Evolutionary conservation across 139 green algal species (phyloP), one percentile per base, ranked within the genome.

Genomic region (Gonium pectorale): DNA sequence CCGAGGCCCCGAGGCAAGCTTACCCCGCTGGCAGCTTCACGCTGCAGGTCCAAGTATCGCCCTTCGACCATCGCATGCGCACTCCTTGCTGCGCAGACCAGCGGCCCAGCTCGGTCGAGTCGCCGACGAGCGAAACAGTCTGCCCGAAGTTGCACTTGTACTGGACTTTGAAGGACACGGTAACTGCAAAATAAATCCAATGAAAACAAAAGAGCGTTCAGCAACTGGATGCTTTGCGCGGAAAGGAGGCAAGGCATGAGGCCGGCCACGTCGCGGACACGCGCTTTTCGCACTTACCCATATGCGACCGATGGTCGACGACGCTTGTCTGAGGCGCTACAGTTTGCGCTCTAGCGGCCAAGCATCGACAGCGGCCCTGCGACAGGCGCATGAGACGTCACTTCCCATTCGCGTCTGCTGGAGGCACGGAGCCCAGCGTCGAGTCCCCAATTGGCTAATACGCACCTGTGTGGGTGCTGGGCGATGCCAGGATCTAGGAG

Each of bases 11-110:
- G 24, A 64, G 15, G 15, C 56, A 64, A 64, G n/a, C 56, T 31
- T 21, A 79, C 70, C 70, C 70, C 1, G 70, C 70, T 15, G 70
- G 46, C 2, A 80, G 52, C 72, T 38, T 41, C 37, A 82, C 59
- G 15, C 41, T 60, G 74, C 74, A 82, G 29, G 27, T 82, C 74
- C 74, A 82, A 1, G 24, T 22, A n/a, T 82, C 41, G 19, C 59
- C 74, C 5, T 26, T 44, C n/a, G 29, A 33, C 74, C 74, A 82
- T 6, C 44, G 59, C 74, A 82, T 82, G 5, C 40, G 74, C 15
- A 62, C 40, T 7, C 49, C 56, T 5, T 43, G 74, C 44, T 44
- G 9, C 13, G 15, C 26, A 4, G 29, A 22, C 74, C 74, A 82
- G 21, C 46, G 43, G 38, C 74, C 74, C 38, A 82, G 41, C 26